These are phyloP conservation scores for Calonectria crousiana DNA, from an alignment of 2,329 filamentous ascomycete genomes.

Conservation along the genomic window DNA sequence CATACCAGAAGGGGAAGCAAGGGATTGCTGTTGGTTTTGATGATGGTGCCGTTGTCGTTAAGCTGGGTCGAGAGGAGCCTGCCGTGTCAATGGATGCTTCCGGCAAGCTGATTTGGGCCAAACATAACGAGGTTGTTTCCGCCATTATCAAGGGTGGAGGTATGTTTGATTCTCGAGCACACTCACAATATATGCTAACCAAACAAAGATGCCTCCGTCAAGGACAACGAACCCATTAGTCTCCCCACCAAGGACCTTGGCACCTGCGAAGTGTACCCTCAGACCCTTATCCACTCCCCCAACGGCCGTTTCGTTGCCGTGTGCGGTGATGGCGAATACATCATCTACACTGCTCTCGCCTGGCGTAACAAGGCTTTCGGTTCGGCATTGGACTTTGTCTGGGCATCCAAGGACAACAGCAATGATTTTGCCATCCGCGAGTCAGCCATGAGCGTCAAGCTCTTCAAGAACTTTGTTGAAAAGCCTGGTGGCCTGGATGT, in stretches of 20 bases:
- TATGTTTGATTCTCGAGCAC: slow-evolving; percentile 48
- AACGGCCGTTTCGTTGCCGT: slow-evolving; percentile 86
- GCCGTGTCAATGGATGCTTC: slow-evolving; percentile 97
- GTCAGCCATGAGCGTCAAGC: slow-evolving; percentile 92
- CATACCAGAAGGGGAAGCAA: slow-evolving; percentile 94
- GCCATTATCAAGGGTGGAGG: slow-evolving; percentile 92
- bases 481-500: slow-evolving; percentile 90
- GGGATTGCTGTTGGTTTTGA: slow-evolving; percentile 97
- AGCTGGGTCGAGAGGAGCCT: slow-evolving; percentile 96
- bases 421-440: slow-evolving; percentile 99
- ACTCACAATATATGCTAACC: slow-evolving; percentile 45
- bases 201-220: slow-evolving; percentile 76
- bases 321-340: slow-evolving; percentile 98
- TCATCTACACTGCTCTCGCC: slow-evolving; percentile 96
- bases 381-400: slow-evolving; percentile 94
- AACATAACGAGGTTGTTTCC: slow-evolving; percentile 94
- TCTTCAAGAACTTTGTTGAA: slow-evolving; percentile 98
- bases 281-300: slow-evolving; percentile 94
- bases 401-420: slow-evolving; percentile 97
- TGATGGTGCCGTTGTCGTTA: slow-evolving; percentile 96
- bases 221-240: slow-evolving; percentile 89
- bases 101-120: slow-evolving; percentile 96
- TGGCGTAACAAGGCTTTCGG: slow-evolving; percentile 99
- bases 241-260: slow-evolving; percentile 95
- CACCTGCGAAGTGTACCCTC: slow-evolving; percentile 95